Conservation (phyloP, 768 basidiomycete genomes). For the Mycena epipterygia region DNA sequence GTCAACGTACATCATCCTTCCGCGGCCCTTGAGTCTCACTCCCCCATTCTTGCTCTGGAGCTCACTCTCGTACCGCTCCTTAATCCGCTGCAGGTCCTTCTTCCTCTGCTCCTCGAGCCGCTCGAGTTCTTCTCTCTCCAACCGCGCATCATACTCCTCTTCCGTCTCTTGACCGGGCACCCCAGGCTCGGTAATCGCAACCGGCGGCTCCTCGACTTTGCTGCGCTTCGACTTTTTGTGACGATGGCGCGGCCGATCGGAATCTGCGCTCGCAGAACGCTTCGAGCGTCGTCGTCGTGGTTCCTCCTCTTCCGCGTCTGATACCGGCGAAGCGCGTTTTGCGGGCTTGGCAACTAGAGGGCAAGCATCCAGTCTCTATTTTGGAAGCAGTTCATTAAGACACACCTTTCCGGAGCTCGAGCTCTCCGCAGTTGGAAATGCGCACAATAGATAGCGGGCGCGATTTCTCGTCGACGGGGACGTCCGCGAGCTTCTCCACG, state of each 20-base stretch:
- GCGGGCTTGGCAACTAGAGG: conserved; percentile 31
- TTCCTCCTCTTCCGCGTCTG: conserved; percentile 24
- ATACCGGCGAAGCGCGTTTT: conserved; percentile 26
- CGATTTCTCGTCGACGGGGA: conserved; percentile 83
- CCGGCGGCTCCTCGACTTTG: conserved; percentile 26
- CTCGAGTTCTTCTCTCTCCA: conserved; percentile 78
- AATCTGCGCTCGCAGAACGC: conserved; percentile 45
- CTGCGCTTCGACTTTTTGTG: conserved; percentile 43
- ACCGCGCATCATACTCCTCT: conserved; percentile 78
- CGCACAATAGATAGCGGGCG: conserved; percentile 76
- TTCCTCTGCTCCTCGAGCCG: conserved; percentile 62
- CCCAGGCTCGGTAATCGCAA: conserved; percentile 31
- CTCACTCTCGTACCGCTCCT: conserved; percentile 51
- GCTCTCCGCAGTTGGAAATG: conserved; percentile 86
- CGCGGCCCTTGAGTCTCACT: conserved; percentile 80
- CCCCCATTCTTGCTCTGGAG: conserved; percentile 53
- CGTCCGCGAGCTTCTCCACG: conserved; percentile 67
- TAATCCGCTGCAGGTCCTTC: conserved; percentile 64
- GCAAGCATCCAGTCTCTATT: neutral
- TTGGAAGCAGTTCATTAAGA: neutral
- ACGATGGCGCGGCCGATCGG: conserved; percentile 34
- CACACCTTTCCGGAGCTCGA: conserved; percentile 71
- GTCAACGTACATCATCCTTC: conserved; percentile 77
- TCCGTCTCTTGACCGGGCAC: conserved; percentile 65
- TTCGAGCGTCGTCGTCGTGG: conserved; percentile 26